phyloP scores from a whole-genome alignment of 106 monocot species.

The Dendrobium huoshanense region DNA sequence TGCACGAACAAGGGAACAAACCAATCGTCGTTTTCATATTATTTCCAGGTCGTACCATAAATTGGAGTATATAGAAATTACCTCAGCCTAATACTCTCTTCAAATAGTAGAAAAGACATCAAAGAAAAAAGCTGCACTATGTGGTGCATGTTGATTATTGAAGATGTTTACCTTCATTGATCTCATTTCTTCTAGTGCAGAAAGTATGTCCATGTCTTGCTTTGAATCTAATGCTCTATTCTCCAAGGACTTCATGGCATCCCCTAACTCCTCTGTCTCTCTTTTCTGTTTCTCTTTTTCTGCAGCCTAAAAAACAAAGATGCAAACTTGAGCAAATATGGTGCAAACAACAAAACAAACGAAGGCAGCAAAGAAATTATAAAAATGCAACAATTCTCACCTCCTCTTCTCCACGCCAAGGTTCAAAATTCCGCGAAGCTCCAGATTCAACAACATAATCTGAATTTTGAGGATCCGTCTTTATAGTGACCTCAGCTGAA shows the following conservation, averaged over 20 bases:
- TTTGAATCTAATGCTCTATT: constrained; percentile 92
- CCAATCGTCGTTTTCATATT: not conserved
- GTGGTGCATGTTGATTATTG: not conserved
- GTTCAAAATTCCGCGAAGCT: constrained; percentile 91
- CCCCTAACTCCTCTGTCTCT: constrained; percentile 86
- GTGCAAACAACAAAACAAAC: not conserved
- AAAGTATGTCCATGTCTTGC: constrained; percentile 91
- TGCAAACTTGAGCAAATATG: not conserved
- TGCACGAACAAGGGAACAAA: not conserved
- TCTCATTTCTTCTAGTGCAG: constrained; percentile 90
- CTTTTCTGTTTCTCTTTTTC: constrained; percentile 64
- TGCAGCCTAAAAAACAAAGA: constrained; percentile 21
- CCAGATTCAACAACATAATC: constrained; percentile 95
- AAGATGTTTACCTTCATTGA: constrained; percentile 72
- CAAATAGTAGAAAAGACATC: not conserved
- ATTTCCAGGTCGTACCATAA: not conserved
- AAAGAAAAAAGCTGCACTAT: not conserved
- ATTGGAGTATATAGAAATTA: not conserved
- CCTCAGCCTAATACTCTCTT: not conserved
- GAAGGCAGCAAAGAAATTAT: not conserved
- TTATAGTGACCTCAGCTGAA: constrained; percentile 75
- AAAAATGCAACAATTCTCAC: constrained; percentile 18
- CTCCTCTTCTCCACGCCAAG: constrained; percentile 87
- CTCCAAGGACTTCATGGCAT: constrained; percentile 90
- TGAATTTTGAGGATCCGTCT: constrained; percentile 89